Conservation (phyloP, 495 filamentous ascomycete genomes). For the Geopyxis carbonaria region DNA sequence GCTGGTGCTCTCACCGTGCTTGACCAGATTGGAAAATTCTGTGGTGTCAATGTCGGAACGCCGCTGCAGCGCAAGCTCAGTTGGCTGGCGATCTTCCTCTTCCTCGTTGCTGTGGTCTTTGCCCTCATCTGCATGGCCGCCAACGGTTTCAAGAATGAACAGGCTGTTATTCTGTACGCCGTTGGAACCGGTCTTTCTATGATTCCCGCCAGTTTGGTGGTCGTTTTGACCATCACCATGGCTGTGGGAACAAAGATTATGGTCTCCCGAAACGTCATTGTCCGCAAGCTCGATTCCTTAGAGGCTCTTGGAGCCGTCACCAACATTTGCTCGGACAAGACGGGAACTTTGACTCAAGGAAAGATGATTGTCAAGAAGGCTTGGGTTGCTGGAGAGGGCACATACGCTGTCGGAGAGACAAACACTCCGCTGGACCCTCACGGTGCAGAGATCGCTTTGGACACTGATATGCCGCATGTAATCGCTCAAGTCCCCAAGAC, state of each 20-base stretch:
- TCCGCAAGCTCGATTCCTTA: constrained; percentile 35
- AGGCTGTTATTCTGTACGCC: constrained; percentile 37
- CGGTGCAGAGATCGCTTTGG: constrained; percentile 34
- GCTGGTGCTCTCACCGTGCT: constrained; percentile 48
- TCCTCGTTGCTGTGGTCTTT: constrained; percentile 33
- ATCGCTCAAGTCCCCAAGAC: constrained; percentile 22
- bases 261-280: constrained; percentile 34
- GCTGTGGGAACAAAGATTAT: constrained; percentile 36
- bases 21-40: constrained; percentile 51
- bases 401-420: constrained; percentile 41
- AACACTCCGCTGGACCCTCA: constrained; percentile 41
- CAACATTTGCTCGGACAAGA: constrained; percentile 59
- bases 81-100: constrained; percentile 34
- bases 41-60: constrained; percentile 47
- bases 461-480: constrained; percentile 27
- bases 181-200: constrained; percentile 44
- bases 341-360: constrained; percentile 54
- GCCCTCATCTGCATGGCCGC: constrained; percentile 35
- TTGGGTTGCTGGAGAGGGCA: constrained; percentile 39
- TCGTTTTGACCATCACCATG: constrained; percentile 41
- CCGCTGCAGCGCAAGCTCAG: constrained; percentile 37
- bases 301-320: constrained; percentile 51
- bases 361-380: constrained; percentile 40
- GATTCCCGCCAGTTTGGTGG: constrained; percentile 37
- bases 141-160: constrained; percentile 30